phyloP scores from a whole-genome alignment of 345 rosid species.

The Chamaenerion angustifolium region DNA sequence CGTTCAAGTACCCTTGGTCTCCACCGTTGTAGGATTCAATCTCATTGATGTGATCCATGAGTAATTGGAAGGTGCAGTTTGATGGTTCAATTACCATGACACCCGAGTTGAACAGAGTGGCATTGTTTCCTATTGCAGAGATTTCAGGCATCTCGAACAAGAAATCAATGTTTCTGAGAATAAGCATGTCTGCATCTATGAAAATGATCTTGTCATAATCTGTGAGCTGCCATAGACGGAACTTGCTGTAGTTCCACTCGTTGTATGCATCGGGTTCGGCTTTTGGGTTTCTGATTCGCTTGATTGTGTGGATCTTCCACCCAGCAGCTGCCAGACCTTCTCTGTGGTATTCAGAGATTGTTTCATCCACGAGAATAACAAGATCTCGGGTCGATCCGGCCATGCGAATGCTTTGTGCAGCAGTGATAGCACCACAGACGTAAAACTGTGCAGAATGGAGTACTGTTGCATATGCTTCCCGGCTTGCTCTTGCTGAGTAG shows the following conservation, averaged over 20 bases:
- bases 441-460: conserved; percentile 74
- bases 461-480: conserved; percentile 79
- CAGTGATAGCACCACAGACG: conserved; percentile 83
- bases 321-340: conserved; percentile 71
- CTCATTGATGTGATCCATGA: conserved; percentile 76
- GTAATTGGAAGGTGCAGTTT: conserved; percentile 60
- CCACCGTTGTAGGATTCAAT: conserved; percentile 87
- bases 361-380: conserved; percentile 70
- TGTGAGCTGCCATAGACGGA: conserved; percentile 84
- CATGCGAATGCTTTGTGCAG: conserved; percentile 83
- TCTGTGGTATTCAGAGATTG: conserved; percentile 55
- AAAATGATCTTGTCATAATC: conserved; percentile 78
- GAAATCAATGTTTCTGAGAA: conserved; percentile 74
- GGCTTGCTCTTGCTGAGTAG: conserved; percentile 41
- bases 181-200: conserved; percentile 79
- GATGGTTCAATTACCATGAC: conserved; percentile 84
- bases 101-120: conserved; percentile 73
- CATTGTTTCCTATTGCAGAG: conserved; percentile 65
- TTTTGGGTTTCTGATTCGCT: conserved; percentile 75
- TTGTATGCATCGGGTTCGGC: conserved; percentile 69
- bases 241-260: conserved; percentile 90
- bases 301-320: conserved; percentile 66
- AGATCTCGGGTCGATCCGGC: conserved; percentile 79
- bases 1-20: conserved; percentile 83
- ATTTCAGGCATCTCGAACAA: conserved; percentile 86